These are phyloP conservation scores for Canariomyces notabilis DNA, from an alignment of 2,329 filamentous ascomycete species.

Conservation along the genomic window DNA sequence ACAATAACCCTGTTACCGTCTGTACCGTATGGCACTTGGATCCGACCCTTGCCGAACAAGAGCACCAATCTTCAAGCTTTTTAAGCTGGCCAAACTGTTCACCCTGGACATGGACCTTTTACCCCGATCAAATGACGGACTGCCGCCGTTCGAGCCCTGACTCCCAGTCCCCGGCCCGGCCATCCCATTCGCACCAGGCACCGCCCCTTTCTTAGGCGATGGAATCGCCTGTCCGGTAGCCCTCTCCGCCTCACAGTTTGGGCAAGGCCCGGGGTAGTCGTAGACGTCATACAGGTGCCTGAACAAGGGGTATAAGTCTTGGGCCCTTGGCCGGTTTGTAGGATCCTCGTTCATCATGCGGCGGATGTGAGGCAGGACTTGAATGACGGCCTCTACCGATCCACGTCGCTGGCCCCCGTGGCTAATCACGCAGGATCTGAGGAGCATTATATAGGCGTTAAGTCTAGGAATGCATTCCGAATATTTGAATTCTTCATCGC, in stretches of 20 bases:
- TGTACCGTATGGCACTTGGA: no score
- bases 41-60: no score
- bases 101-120: no score
- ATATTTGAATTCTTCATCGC: conserved; percentile 21
- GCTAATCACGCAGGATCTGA: conserved; percentile 5
- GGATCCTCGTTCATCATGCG: conserved; percentile 23
- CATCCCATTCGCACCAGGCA: no score
- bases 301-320: conserved; percentile 24
- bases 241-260: conserved; percentile 22
- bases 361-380: conserved; percentile 18
- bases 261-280: conserved; percentile 17
- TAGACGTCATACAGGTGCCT: conserved; percentile 21
- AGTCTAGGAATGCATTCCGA: conserved; percentile 20
- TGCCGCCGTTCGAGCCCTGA: neutral
- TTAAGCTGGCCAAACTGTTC: no score
- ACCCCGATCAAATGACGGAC: no score
- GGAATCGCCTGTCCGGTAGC: conserved; percentile 9
- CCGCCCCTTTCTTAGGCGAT: neutral
- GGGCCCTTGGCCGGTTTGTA: conserved; percentile 18
- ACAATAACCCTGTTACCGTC: no score
- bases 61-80: no score
- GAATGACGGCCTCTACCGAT: conserved; percentile 18
- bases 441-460: conserved; percentile 15
- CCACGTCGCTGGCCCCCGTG: neutral
- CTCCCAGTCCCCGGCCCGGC: neutral